Percentiles rank a stretch among this genome's conserved stretches.
Conservation (phyloP, 805 yeast genomes). For the Komagataella pseudopastoris region DNA sequence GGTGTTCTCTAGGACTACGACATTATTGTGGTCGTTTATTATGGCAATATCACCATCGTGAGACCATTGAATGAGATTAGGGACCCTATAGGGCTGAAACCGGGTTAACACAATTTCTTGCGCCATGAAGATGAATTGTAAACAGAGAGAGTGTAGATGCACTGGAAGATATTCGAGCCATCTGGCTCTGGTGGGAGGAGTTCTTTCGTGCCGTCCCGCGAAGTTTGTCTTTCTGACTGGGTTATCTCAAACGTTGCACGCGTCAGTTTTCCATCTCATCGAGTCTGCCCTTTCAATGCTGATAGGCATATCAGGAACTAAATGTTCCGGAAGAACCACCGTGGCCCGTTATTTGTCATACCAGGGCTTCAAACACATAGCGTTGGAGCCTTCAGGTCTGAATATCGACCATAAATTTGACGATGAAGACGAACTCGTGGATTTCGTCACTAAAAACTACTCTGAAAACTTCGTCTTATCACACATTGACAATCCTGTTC, state of each 20-base stretch:
- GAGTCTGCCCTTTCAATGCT: slow-evolving; percentile 30
- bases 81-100: neutral
- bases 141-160: neutral
- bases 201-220: neutral
- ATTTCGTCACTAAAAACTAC: slow-evolving; percentile 59
- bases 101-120: neutral
- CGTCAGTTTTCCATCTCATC: neutral
- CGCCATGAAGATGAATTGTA: neutral
- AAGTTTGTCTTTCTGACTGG: neutral
- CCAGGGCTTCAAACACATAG: slow-evolving; percentile 35
- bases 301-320: slow-evolving; percentile 62
- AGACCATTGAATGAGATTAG: neutral
- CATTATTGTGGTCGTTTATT: neutral
- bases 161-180: neutral
- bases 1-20: neutral
- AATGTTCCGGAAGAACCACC: slow-evolving; percentile 53
- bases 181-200: neutral
- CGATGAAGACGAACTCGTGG: slow-evolving; percentile 30
- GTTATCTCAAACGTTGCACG: neutral
- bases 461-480: slow-evolving; percentile 43
- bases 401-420: slow-evolving; percentile 18
- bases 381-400: slow-evolving; percentile 10
- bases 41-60: neutral
- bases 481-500: slow-evolving; percentile 27
- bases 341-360: slow-evolving; percentile 39